These are phyloP conservation scores for Aspergillus amoenus DNA, from an alignment of 2,329 filamentous ascomycete genomes.

Conservation along the genomic window DNA sequence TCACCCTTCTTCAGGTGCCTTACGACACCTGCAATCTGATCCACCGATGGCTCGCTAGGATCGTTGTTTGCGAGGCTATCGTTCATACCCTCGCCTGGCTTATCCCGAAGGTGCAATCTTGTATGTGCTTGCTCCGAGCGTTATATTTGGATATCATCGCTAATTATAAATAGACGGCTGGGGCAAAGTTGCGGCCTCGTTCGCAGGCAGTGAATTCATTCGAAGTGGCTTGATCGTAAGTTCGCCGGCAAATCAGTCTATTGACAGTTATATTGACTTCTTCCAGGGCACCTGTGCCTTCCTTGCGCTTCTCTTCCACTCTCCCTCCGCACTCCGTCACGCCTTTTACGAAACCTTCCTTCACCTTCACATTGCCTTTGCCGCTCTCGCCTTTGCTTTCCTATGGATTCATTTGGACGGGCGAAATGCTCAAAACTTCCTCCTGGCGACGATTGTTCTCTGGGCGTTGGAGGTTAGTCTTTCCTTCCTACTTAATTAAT, in stretches of 20 bases:
- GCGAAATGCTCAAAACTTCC: conserved; percentile 70
- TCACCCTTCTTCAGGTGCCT: conserved; percentile 41
- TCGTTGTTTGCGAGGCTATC: conserved; percentile 67
- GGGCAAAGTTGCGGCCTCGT: conserved; percentile 29
- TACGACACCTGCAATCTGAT: conserved; percentile 56
- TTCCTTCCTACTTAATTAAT: neutral
- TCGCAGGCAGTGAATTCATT: conserved; percentile 36
- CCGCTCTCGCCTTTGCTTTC: conserved; percentile 64
- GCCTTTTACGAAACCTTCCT: conserved; percentile 98
- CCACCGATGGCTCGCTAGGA: conserved; percentile 75
- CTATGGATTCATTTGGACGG: conserved; percentile 76
- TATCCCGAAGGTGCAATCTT: conserved; percentile 60
- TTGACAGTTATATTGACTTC: conserved; percentile 9
- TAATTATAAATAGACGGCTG: conserved; percentile 37
- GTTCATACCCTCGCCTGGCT: conserved; percentile 73
- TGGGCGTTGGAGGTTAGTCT: conserved; percentile 66
- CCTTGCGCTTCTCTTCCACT: conserved; percentile 65
- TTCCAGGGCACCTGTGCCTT: conserved; percentile 55
- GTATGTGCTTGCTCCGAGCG: conserved; percentile 15
- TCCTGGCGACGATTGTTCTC: conserved; percentile 70
- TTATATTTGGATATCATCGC: neutral
- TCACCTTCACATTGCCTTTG: conserved; percentile 77
- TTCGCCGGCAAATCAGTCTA: neutral
- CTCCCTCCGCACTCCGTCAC: conserved; percentile 79
- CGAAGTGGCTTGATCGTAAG: conserved; percentile 47